These are phyloP conservation scores for Solanum bulbocastanum DNA, from an alignment of 257 asterid genomes.

Conservation along the genomic window DNA sequence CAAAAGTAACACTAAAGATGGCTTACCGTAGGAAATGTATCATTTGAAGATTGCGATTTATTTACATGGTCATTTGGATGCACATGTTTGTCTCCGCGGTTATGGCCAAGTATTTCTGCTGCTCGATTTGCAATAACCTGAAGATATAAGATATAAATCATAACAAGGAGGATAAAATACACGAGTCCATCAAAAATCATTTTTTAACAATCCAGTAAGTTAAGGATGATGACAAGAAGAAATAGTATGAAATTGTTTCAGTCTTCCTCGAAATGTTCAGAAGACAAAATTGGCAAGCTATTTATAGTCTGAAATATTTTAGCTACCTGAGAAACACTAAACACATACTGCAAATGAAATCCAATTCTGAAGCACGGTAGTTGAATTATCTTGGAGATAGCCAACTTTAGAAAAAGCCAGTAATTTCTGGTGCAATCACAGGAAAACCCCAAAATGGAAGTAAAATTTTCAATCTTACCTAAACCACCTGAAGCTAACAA, in stretches of 20 bases:
- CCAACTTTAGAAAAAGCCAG: background rate
- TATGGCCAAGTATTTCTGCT: constrained; percentile 90
- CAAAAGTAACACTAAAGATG: background rate
- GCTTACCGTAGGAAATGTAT: constrained; percentile 96
- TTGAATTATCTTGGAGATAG: background rate
- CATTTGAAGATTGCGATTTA: constrained; percentile 96
- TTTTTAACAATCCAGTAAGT: background rate
- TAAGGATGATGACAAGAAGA: background rate
- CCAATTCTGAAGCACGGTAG: background rate
- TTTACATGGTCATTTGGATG: constrained; percentile 98
- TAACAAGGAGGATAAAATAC: background rate
- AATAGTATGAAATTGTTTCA: background rate
- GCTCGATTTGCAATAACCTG: constrained; percentile 99
- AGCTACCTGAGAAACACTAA: background rate
- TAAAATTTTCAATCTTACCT: background rate
- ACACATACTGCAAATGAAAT: background rate
- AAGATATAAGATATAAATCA: constrained; percentile 4
- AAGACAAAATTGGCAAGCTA: background rate
- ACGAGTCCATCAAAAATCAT: background rate
- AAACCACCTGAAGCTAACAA: background rate
- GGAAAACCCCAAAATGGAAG: background rate
- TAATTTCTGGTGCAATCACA: background rate
- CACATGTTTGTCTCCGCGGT: constrained; percentile 79
- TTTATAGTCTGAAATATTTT: background rate
- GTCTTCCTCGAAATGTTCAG: background rate